Evolutionary conservation across 2,329 filamentous ascomycete genomes (phyloP).

Genomic region (Diaporthe citrichinensis): DNA sequence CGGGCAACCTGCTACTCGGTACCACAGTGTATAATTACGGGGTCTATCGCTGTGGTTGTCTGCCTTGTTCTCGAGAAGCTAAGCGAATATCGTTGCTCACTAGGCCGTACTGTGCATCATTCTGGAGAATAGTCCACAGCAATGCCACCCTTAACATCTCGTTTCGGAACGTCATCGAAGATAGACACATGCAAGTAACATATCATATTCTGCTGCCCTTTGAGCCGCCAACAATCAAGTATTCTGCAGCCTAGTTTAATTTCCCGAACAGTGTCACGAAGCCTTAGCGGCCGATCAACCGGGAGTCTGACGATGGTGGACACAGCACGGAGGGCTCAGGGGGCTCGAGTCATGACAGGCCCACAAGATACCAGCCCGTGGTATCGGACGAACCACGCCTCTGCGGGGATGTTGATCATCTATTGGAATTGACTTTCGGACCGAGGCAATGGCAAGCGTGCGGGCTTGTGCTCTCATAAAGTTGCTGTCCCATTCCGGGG

Average conservation of each 20-base stretch:
- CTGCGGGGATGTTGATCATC: background rate
- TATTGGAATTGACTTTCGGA: conserved; percentile 29
- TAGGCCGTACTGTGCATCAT: background rate
- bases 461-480: background rate
- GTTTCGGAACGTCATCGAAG: background rate
- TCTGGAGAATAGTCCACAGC: background rate
- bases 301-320: conserved; percentile 19
- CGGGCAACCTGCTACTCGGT: background rate
- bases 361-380: conserved; percentile 20
- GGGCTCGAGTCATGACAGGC: conserved; percentile 14
- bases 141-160: background rate
- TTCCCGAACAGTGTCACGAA: conserved; percentile 19
- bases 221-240: background rate
- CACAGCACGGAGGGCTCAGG: background rate
- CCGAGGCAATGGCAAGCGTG: background rate
- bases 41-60: background rate
- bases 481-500: background rate
- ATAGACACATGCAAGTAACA: background rate
- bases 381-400: conserved; percentile 15
- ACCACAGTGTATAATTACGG: background rate
- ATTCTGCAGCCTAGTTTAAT: conserved; percentile 18
- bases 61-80: background rate
- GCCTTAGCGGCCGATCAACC: conserved; percentile 9
- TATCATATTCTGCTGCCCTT: background rate
- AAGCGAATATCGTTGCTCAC: background rate